phyloP scores from a whole-genome alignment of 495 filamentous ascomycete species.

The Hypoxylon rickii region DNA sequence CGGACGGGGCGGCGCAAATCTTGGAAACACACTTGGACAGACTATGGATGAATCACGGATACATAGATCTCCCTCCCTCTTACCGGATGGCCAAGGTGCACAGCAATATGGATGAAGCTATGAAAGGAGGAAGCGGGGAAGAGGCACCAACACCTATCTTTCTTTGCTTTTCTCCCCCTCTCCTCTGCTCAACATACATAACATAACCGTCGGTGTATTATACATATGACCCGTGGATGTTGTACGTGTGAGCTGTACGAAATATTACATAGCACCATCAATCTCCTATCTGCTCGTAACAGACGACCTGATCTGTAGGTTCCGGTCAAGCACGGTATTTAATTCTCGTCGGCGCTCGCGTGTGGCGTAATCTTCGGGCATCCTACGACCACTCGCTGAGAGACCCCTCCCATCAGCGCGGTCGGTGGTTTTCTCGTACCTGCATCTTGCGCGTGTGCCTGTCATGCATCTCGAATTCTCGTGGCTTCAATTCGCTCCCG shows the following conservation, averaged over 20 bases:
- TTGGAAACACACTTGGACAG: slow-evolving; percentile 13
- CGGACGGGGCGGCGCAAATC: slow-evolving; percentile 14
- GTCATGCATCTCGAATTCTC: slow-evolving; percentile 24
- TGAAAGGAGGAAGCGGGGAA: no score
- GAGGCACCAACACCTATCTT: no score
- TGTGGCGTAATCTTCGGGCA: slow-evolving; percentile 22
- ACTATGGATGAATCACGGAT: slow-evolving; percentile 25
- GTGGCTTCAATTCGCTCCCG: slow-evolving; percentile 19
- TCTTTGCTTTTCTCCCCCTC: no score
- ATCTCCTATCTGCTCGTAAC: no score
- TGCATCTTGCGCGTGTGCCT: slow-evolving; percentile 17
- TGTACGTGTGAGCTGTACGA: no score
- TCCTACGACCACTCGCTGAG: slow-evolving; percentile 1
- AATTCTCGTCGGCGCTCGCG: slow-evolving; percentile 14
- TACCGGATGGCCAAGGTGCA: neutral
- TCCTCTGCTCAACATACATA: no score
- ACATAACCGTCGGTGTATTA: no score
- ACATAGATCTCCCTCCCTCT: neutral
- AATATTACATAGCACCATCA: no score
- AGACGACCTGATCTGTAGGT: no score
- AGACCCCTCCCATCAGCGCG: slow-evolving; percentile 5
- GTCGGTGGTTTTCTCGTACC: slow-evolving; percentile 15
- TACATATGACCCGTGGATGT: no score
- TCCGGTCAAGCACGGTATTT: no score
- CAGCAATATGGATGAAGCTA: neutral